These are phyloP conservation scores for Lumnitzera littorea DNA, from an alignment of 345 rosid species.

Conservation along the genomic window DNA sequence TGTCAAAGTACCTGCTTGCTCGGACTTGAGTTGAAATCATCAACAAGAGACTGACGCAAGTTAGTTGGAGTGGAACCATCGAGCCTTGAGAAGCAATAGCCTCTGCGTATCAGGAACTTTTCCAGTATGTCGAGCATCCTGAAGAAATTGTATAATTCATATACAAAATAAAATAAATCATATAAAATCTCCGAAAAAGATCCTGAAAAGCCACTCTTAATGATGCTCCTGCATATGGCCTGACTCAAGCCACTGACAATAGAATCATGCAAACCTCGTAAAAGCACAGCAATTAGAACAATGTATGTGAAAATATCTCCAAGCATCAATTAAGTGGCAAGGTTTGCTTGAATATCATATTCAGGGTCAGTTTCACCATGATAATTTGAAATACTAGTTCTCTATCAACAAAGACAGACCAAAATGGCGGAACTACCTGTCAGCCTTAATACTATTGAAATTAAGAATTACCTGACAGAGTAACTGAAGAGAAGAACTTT, in stretches of 20 bases:
- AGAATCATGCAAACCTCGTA: too few relatives aligned
- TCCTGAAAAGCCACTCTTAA: too few relatives aligned
- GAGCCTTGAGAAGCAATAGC: conserved; percentile 80
- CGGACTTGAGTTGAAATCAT: conserved; percentile 85
- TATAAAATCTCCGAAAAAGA: too few relatives aligned
- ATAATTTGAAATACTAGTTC: too few relatives aligned
- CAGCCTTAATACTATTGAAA: background rate
- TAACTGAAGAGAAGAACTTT: conserved; percentile 92
- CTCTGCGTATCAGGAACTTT: conserved; percentile 81
- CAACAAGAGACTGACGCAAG: conserved; percentile 71
- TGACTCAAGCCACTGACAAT: too few relatives aligned
- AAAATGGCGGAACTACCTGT: background rate
- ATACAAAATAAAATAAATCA: conserved; percentile 1
- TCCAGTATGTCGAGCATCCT: conserved; percentile 95
- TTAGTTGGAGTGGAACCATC: conserved; percentile 92
- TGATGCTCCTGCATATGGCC: too few relatives aligned
- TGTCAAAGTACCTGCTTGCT: conserved; percentile 63
- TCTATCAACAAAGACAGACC: too few relatives aligned
- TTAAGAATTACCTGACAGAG: conserved; percentile 65
- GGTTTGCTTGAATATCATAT: too few relatives aligned
- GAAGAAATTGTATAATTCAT: conserved; percentile 17
- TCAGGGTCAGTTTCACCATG: too few relatives aligned
- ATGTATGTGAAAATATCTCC: too few relatives aligned
- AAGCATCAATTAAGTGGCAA: too few relatives aligned
- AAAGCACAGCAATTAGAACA: too few relatives aligned